Percentiles rank a stretch among this genome's conserved stretches.
Conservation (phyloP, 108 stramenopile genomes). For the Fragilaria crotonensis region DNA sequence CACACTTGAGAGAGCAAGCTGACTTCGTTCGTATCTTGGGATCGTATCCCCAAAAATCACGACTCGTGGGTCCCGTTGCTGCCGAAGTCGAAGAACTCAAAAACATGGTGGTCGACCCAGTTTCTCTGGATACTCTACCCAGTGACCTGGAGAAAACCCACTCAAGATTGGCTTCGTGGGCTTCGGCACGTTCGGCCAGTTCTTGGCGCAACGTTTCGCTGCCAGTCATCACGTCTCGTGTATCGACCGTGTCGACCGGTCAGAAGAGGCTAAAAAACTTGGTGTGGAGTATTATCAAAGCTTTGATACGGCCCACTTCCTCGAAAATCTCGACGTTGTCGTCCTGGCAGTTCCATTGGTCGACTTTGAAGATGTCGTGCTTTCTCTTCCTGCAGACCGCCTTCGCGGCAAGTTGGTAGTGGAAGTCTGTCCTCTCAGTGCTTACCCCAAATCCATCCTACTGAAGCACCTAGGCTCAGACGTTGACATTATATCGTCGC, state of each 20-base stretch:
- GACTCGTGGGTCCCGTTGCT: slow-evolving; percentile 73
- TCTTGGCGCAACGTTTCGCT: slow-evolving; percentile 60
- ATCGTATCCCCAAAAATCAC: slow-evolving; percentile 76
- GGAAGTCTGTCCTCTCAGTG: slow-evolving; percentile 67
- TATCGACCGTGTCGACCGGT: slow-evolving; percentile 62
- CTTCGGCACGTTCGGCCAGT: slow-evolving; percentile 92
- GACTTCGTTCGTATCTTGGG: slow-evolving; percentile 83
- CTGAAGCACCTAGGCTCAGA: slow-evolving; percentile 66
- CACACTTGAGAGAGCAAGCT: slow-evolving; percentile 80
- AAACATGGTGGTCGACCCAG: slow-evolving; percentile 27
- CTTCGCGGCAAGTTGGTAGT: slow-evolving; percentile 73
- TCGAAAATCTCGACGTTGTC: slow-evolving; percentile 68
- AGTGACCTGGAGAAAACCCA: slow-evolving; percentile 41
- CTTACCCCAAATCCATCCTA: slow-evolving; percentile 57
- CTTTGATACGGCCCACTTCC: slow-evolving; percentile 59
- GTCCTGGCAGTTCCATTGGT: slow-evolving; percentile 72
- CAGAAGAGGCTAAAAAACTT: slow-evolving; percentile 59
- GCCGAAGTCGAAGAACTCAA: slow-evolving; percentile 68
- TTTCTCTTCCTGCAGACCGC: slow-evolving; percentile 41
- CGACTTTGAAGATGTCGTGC: slow-evolving; percentile 64
- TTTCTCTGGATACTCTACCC: slow-evolving; percentile 26
- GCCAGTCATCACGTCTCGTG: slow-evolving; percentile 56
- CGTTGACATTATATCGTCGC: slow-evolving; percentile 85
- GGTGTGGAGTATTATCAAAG: slow-evolving; percentile 65
- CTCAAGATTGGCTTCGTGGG: slow-evolving; percentile 94